Evolutionary conservation across 768 basidiomycete genomes (phyloP), one percentile per base, ranked within the genome.

Genomic region (Saitozyma sp.): DNA sequence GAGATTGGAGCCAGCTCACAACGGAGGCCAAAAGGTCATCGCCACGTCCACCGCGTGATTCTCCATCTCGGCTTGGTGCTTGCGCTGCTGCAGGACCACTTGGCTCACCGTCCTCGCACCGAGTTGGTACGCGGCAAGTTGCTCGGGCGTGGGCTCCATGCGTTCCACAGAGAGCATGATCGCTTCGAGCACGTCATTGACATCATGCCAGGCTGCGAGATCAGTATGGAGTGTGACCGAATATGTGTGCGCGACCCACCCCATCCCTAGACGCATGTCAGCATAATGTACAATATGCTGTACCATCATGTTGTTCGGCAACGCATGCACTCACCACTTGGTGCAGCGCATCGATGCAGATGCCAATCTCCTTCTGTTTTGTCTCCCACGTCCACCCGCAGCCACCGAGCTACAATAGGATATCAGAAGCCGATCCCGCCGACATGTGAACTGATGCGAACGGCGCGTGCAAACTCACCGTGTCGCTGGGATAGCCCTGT

Each of bases 381-480:
- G 59, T 48, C 17, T 65, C 62, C 71, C 71, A 73, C 8, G 71
- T 69, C 71, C 71, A 73, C 19, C 68, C 71, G n/a, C 20, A 41
- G 7, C 71, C 71, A 11, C 68, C 71, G 43, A 61, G 71, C 64
- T 71, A 41, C 9, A 11, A 20, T 10, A 1, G 5, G 29, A 29
- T 29, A 29, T 29, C 29, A 29, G 29, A 29, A 29, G 2, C 50
- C 9, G 54, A 14, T 37, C 11, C 14, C 9, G 14, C 20, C 40
- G 17, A n/a, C 50, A 29, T 16, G 45, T 46, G 13, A 46, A 17
- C 45, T 11, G n/a, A 46, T 11, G 43, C 20, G 2, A 19, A 2
- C 16, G n/a, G 42, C 9, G 29, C n/a, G 37, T 5, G 13, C 9
- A 5, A n/a, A 54, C 68, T 58, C 42, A 70, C 68, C 9, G 70